Base-by-base conservation (phyloP, 192 early-diverging fungal species). In the Coemansia sp. region DNA sequence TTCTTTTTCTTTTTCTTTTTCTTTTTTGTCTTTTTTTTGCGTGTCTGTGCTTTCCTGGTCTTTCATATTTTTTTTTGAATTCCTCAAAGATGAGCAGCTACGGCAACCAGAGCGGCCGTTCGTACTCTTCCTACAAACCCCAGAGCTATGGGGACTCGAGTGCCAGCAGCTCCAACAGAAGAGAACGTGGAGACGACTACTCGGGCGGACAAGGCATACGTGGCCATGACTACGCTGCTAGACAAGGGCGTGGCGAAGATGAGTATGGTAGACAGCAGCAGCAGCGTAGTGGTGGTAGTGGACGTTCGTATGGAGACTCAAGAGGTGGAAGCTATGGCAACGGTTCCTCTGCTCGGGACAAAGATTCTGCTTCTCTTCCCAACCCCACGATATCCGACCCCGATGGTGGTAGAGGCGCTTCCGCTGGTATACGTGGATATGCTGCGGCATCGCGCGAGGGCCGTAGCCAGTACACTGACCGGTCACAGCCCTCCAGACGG, bases 11-110 rank as follows among this genome's bases (percentile, higher is more conserved):
- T 21, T 21, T 21, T 1, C 21, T 21, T 21, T 21, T 21, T 21
- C 21, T 21, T 21, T 21, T 21, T 21, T 21, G 21, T 21, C 21
- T 21, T 21, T 21, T 21, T 4, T 32, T 32, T 32, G 32, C 32
- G 32, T 32, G 32, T 11, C 6, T 63, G 21, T 53, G 18, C 18
- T 56, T 26, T 62, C 42, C 59, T 23, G 13, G 9, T 68, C 12
- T 9, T 13, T 56, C 26, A 16, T 42, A 43, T 53, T 41, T 19
- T n/a, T n/a, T n/a, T 68, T 70, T 67, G 40, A 32, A 69, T 23
- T 40, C 61, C 15, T 41, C 3, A n/a, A 54, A 70, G 65, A 79
- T 79, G 77, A 74, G 77, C 68, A 74, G 77, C 77, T 74, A 74
- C 57, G 54, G 56, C 23, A 74, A 64, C 21, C 59, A 38, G 6